phyloP scores from a whole-genome alignment of 805 yeast species.

The Wickerhamomyces sydowiorum region DNA sequence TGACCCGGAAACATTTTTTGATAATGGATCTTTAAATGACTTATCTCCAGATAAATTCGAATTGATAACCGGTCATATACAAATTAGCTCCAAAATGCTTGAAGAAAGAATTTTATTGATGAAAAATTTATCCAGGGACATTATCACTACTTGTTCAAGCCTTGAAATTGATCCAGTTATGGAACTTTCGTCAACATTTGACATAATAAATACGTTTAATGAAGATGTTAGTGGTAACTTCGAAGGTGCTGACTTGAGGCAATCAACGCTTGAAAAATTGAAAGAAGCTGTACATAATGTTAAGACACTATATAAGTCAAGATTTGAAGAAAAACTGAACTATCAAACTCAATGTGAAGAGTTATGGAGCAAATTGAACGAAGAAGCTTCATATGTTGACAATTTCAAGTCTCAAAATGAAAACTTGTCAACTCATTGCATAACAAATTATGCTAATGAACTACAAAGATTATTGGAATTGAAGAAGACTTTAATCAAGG shows the following conservation, averaged over 20 bases:
- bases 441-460: slow-evolving; percentile 51
- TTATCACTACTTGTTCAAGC: neutral
- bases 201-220: neutral
- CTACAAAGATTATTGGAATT: slow-evolving; percentile 49
- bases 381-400: slow-evolving; percentile 34
- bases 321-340: slow-evolving; percentile 22
- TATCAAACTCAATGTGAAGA: slow-evolving; percentile 35
- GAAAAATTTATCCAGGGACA: neutral
- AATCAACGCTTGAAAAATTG: neutral
- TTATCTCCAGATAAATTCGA: slow-evolving; percentile 15
- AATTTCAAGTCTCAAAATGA: slow-evolving; percentile 37
- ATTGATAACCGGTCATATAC: slow-evolving; percentile 7
- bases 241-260: neutral
- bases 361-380: slow-evolving; percentile 55
- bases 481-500: slow-evolving; percentile 60
- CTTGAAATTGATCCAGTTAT: neutral
- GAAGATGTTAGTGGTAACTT: no score
- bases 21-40: slow-evolving; percentile 15
- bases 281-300: neutral
- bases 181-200: neutral
- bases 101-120: slow-evolving; percentile 3
- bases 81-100: slow-evolving; percentile 15
- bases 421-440: slow-evolving; percentile 38
- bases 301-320: slow-evolving; percentile 23
- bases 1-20: slow-evolving; percentile 16